Evolutionary conservation across 306 rosid genomes (phyloP).

Genomic region (Malus sieversii): DNA sequence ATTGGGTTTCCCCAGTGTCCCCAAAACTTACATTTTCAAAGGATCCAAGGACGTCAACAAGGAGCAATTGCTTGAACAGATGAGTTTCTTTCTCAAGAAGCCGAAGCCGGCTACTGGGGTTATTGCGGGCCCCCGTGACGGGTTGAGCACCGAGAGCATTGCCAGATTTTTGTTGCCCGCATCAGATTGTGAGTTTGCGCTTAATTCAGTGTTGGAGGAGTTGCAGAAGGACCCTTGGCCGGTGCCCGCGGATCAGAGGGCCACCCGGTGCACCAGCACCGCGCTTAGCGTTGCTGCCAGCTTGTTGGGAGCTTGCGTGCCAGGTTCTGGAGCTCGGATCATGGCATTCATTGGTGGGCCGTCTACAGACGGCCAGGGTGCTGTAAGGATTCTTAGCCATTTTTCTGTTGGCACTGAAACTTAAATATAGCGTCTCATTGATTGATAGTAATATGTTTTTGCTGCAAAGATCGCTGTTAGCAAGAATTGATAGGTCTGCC

Average conservation of each 20-base stretch:
- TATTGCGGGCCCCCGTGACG: slow-evolving; percentile 85
- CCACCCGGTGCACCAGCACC: slow-evolving; percentile 80
- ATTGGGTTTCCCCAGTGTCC: slow-evolving; percentile 63
- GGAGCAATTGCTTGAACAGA: slow-evolving; percentile 83
- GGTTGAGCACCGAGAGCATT: slow-evolving; percentile 68
- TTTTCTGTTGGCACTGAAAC: background rate
- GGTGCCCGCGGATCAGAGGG: slow-evolving; percentile 72
- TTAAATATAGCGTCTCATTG: background rate
- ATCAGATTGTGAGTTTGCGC: slow-evolving; percentile 72
- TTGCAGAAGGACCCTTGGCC: slow-evolving; percentile 95
- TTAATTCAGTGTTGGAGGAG: slow-evolving; percentile 92
- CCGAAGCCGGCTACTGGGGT: slow-evolving; percentile 72
- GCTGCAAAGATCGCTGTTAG: background rate
- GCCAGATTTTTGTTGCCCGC: slow-evolving; percentile 73
- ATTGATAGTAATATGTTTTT: background rate
- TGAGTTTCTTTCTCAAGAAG: slow-evolving; percentile 72
- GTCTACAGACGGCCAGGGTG: slow-evolving; percentile 83
- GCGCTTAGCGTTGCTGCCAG: slow-evolving; percentile 77
- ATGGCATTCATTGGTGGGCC: slow-evolving; percentile 97
- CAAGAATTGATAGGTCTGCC: background rate
- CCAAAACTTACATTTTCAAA: slow-evolving; percentile 70
- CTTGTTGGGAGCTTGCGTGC: slow-evolving; percentile 93
- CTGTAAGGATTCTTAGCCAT: slow-evolving; percentile 50
- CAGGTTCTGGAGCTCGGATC: slow-evolving; percentile 89
- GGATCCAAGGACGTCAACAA: slow-evolving; percentile 73